Evolutionary conservation across 2,329 filamentous ascomycete genomes (phyloP).

Genomic region (Cercospora berteroae): DNA sequence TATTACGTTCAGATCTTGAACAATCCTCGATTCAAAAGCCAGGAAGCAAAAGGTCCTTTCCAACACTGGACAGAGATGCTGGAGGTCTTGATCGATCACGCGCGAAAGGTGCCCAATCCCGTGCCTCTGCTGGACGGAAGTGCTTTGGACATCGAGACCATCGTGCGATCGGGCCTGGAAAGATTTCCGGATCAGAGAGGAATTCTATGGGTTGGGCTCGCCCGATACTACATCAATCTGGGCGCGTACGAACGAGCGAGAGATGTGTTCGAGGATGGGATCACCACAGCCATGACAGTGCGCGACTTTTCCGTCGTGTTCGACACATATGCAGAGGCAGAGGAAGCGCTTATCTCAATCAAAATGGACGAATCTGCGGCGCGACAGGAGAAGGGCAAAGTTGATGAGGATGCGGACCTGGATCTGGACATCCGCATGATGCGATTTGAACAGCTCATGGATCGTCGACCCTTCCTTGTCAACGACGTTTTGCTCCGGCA

Average conservation of each 20-base stretch:
- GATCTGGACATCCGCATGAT: slow-evolving; percentile 97
- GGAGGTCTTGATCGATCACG: slow-evolving; percentile 86
- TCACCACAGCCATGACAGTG: slow-evolving; percentile 98
- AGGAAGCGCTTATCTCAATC: slow-evolving; percentile 88
- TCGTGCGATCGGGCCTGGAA: slow-evolving; percentile 86
- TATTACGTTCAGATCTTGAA: slow-evolving; percentile 91
- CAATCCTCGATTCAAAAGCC: slow-evolving; percentile 85
- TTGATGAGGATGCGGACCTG: slow-evolving; percentile 83
- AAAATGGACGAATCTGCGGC: slow-evolving; percentile 84
- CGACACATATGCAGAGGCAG: slow-evolving; percentile 93
- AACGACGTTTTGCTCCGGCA: slow-evolving; percentile 94
- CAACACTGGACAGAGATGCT: slow-evolving; percentile 98
- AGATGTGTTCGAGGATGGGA: slow-evolving; percentile 92
- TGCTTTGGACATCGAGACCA: slow-evolving; percentile 85
- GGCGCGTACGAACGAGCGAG: slow-evolving; percentile 90
- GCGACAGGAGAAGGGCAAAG: slow-evolving; percentile 72
- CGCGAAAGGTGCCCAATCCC: slow-evolving; percentile 57
- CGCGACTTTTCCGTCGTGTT: slow-evolving; percentile 96
- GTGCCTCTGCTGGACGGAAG: slow-evolving; percentile 77
- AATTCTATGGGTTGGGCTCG: slow-evolving; percentile 90
- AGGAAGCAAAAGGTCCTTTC: slow-evolving; percentile 90
- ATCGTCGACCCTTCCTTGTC: slow-evolving; percentile 88
- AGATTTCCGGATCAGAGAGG: slow-evolving; percentile 92
- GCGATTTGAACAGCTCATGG: slow-evolving; percentile 97
- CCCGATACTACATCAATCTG: slow-evolving; percentile 93